These are phyloP conservation scores for Asterophora lycoperdoides DNA, from an alignment of 768 basidiomycete species.

Conservation along the genomic window DNA sequence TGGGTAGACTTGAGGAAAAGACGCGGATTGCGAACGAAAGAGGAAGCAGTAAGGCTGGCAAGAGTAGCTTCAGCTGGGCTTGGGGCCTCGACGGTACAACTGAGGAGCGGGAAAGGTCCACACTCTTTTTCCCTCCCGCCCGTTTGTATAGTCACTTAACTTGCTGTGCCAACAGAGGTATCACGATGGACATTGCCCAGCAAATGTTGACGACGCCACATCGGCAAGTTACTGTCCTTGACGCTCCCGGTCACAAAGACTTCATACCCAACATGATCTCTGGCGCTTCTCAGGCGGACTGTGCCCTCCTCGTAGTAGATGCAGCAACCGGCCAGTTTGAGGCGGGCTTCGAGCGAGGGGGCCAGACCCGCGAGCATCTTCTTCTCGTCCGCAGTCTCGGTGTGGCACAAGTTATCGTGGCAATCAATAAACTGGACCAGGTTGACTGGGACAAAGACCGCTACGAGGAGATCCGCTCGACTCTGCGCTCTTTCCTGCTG, in stretches of 20 bases:
- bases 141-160: not conserved
- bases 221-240: constrained; percentile 86
- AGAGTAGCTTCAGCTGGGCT: constrained; percentile 95
- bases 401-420: constrained; percentile 85
- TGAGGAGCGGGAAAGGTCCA: constrained; percentile 90
- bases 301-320: constrained; percentile 90
- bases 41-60: constrained; percentile 85
- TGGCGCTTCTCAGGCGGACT: constrained; percentile 95
- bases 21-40: constrained; percentile 80
- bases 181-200: constrained; percentile 95
- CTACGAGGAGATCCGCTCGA: constrained; percentile 78
- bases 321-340: constrained; percentile 91
- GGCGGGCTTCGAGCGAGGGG: constrained; percentile 89
- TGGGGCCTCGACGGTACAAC: constrained; percentile 93
- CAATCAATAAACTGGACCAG: constrained; percentile 95
- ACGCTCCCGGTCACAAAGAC: constrained; percentile 96
- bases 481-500: constrained; percentile 73
- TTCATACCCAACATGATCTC: constrained; percentile 99
- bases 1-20: constrained; percentile 86
- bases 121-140: constrained; percentile 1
- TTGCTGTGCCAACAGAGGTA: constrained; percentile 56
- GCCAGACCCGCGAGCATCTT: constrained; percentile 94
- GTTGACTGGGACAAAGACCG: constrained; percentile 83
- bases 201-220: constrained; percentile 72
- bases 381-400: constrained; percentile 89